Conservation (phyloP, 495 filamentous ascomycete genomes). For the Aspergillus funiculosus region DNA sequence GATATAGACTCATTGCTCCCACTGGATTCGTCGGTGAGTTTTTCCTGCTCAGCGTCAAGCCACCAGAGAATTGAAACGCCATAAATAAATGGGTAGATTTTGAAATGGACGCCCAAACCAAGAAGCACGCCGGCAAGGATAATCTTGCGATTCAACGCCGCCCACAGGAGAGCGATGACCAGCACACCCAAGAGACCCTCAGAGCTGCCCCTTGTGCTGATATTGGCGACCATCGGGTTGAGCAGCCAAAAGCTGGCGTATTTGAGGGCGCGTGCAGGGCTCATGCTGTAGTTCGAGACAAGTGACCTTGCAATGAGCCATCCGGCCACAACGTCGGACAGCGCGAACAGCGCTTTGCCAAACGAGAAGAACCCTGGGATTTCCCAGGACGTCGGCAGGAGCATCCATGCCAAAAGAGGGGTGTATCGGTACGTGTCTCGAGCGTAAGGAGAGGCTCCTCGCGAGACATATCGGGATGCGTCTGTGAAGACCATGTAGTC, state of each 20-base stretch:
- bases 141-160: conserved; percentile 54
- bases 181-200: conserved; percentile 85
- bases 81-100: conserved; percentile 98
- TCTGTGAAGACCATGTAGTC: conserved; percentile 99
- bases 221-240: conserved; percentile 97
- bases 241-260: conserved; percentile 85
- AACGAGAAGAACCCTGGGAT: conserved; percentile 53
- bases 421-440: conserved; percentile 97
- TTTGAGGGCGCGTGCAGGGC: conserved; percentile 51
- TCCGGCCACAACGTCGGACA: conserved; percentile 77
- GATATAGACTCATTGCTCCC: too few relatives aligned
- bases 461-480: conserved; percentile 69
- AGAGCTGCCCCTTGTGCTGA: conserved; percentile 88
- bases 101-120: conserved; percentile 87
- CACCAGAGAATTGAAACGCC: conserved; percentile 80
- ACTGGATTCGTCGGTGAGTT: too few relatives aligned
- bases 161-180: conserved; percentile 76
- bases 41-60: too few relatives aligned
- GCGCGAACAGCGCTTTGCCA: conserved; percentile 82
- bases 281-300: conserved; percentile 37
- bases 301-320: conserved; percentile 74
- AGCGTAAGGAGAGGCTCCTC: conserved; percentile 66
- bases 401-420: conserved; percentile 81
- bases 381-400: conserved; percentile 69
- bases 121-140: conserved; percentile 67